phyloP scores from a whole-genome alignment of 257 asterid genomes.

The Ajuga chamaepitys region DNA sequence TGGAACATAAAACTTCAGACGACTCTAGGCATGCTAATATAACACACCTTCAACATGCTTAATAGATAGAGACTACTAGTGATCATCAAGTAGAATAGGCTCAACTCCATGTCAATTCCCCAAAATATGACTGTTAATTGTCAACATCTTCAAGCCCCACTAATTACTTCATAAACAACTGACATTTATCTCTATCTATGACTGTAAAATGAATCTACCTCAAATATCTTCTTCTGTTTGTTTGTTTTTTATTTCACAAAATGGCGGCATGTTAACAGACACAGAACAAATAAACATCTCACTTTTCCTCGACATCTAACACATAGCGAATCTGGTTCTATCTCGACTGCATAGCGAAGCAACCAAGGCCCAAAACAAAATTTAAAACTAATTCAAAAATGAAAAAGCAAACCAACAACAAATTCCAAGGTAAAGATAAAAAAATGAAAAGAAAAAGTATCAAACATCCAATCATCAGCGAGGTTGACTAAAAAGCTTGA shows the following conservation, averaged over 20 bases:
- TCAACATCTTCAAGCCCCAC: background rate
- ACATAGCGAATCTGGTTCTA: background rate
- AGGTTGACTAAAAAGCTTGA: constrained; percentile 7
- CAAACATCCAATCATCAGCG: background rate
- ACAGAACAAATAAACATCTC: background rate
- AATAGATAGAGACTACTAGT: background rate
- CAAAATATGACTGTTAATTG: background rate
- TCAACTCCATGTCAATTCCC: background rate
- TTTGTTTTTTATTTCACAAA: background rate
- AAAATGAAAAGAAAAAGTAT: constrained; percentile 1
- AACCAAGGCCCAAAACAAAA: background rate
- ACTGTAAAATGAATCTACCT: background rate
- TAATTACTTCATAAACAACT: background rate
- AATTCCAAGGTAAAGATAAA: background rate
- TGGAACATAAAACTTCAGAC: background rate
- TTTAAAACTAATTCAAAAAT: background rate
- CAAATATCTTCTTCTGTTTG: background rate
- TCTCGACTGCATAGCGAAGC: background rate
- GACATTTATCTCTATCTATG: no score
- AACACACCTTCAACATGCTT: background rate
- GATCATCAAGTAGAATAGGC: background rate
- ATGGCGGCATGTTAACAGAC: background rate
- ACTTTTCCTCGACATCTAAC: background rate
- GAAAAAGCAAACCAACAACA: background rate
- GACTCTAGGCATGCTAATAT: background rate